phyloP scores from a whole-genome alignment of 768 basidiomycete genomes.

The Albatrellus ellisii region DNA sequence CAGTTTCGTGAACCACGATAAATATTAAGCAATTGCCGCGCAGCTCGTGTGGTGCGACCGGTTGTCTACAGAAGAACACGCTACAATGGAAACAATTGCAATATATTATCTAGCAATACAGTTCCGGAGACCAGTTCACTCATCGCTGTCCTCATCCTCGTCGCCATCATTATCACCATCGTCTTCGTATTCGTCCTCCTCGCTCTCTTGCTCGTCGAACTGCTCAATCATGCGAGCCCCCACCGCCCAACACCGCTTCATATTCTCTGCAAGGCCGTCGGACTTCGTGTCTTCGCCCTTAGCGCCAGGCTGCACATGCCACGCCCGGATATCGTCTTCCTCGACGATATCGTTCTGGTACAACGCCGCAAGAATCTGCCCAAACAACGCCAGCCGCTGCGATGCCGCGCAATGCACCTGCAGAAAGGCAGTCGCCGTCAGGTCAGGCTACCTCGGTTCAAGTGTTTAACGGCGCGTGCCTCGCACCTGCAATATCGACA shows the following conservation, averaged over 20 bases:
- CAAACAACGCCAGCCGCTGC: constrained; percentile 59
- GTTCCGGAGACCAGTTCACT: too few species aligned
- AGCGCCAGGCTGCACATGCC: constrained; percentile 53
- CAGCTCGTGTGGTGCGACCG: too few species aligned
- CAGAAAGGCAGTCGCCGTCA: not conserved
- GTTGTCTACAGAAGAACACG: too few species aligned
- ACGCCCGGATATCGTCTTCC: constrained; percentile 80
- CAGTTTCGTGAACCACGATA: too few species aligned
- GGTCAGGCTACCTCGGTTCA: not conserved
- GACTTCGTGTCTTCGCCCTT: constrained; percentile 35
- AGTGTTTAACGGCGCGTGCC: not conserved
- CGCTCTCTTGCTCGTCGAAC: constrained; percentile 65
- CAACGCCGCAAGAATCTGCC: constrained; percentile 69
- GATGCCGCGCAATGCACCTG: constrained; percentile 57
- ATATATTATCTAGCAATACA: too few species aligned
- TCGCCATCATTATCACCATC: constrained; percentile 13
- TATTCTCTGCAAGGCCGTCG: constrained; percentile 33
- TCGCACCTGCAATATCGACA: constrained; percentile 64
- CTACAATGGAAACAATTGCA: too few species aligned
- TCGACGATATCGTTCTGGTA: constrained; percentile 91
- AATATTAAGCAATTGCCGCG: too few species aligned
- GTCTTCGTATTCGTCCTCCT: constrained; percentile 23
- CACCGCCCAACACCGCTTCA: constrained; percentile 57
- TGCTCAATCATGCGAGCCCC: constrained; percentile 69
- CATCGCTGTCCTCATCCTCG: constrained; percentile 20